phyloP scores from a whole-genome alignment of 2,329 filamentous ascomycete species.

The Ceratocystis alfenasii region DNA sequence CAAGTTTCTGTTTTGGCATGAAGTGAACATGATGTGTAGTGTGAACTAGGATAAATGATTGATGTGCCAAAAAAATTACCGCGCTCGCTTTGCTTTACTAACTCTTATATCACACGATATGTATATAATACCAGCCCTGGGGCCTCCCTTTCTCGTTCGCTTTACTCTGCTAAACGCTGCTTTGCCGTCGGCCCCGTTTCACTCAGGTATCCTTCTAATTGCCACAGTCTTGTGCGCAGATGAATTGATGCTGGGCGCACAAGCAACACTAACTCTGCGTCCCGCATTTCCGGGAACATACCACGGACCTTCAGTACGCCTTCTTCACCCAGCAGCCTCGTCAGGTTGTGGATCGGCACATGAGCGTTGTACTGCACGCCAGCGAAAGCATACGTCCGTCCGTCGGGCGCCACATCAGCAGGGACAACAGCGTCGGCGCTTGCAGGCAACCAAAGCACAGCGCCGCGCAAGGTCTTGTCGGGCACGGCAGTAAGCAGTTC shows the following conservation, averaged over 20 bases:
- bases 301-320: slow-evolving; percentile 33
- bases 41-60: not conserved
- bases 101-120: not conserved
- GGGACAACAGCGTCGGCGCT: slow-evolving; percentile 17
- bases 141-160: not conserved
- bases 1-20: slow-evolving; percentile 8
- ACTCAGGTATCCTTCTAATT: slow-evolving; percentile 41
- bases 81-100: not conserved
- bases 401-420: slow-evolving; percentile 29
- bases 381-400: slow-evolving; percentile 37
- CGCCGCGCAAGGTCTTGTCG: slow-evolving; percentile 33
- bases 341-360: slow-evolving; percentile 43
- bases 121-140: not conserved
- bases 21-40: not conserved
- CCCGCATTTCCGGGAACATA: slow-evolving; percentile 29
- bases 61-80: not conserved
- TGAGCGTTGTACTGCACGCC: slow-evolving; percentile 29
- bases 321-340: slow-evolving; percentile 39
- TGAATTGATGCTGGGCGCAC: slow-evolving; percentile 32
- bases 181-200: not conserved
- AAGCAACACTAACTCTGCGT: slow-evolving; percentile 35
- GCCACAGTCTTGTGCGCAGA: slow-evolving; percentile 44
- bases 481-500: slow-evolving; percentile 35
- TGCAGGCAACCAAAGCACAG: slow-evolving; percentile 34
- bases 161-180: not conserved